These are phyloP conservation scores for Acacia crassicarpa DNA, from an alignment of 306 rosid genomes.

Conservation along the genomic window DNA sequence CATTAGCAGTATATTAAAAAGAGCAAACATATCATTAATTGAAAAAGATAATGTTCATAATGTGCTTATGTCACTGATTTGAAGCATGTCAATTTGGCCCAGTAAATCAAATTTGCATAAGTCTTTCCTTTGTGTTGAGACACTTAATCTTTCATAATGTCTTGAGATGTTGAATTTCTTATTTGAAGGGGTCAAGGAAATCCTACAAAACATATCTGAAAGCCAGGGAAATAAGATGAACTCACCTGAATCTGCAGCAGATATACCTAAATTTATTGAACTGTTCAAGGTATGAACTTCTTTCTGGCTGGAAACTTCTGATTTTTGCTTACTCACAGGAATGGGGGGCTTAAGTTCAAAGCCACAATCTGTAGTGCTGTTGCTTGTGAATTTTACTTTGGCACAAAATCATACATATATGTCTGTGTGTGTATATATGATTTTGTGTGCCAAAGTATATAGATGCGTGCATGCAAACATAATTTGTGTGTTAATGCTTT, in stretches of 20 bases:
- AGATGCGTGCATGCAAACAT: background rate
- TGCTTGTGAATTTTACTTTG: constrained; percentile 29
- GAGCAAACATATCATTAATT: background rate
- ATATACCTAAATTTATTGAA: constrained; percentile 73
- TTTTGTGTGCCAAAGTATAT: too few species aligned
- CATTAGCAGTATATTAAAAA: constrained; percentile 7
- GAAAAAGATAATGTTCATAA: constrained; percentile 14
- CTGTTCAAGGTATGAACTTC: constrained; percentile 68
- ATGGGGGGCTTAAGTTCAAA: background rate
- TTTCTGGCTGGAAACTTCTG: constrained; percentile 25
- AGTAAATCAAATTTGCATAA: constrained; percentile 19
- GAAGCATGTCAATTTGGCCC: constrained; percentile 12
- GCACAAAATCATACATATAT: background rate
- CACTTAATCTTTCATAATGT: constrained; percentile 1
- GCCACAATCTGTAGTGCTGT: background rate
- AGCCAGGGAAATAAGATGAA: constrained; percentile 88
- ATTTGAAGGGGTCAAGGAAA: constrained; percentile 82
- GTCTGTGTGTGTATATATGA: too few species aligned
- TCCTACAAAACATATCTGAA: constrained; percentile 80
- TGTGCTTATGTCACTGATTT: constrained; percentile 9
- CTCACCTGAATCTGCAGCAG: constrained; percentile 76
- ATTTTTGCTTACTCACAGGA: constrained; percentile 8
- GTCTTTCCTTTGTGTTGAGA: constrained; percentile 15
- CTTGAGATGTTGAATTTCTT: constrained; percentile 29
- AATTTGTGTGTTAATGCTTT: background rate